phyloP scores from a whole-genome alignment of 2,329 filamentous ascomycete genomes.

The Epicoccum nigrum region DNA sequence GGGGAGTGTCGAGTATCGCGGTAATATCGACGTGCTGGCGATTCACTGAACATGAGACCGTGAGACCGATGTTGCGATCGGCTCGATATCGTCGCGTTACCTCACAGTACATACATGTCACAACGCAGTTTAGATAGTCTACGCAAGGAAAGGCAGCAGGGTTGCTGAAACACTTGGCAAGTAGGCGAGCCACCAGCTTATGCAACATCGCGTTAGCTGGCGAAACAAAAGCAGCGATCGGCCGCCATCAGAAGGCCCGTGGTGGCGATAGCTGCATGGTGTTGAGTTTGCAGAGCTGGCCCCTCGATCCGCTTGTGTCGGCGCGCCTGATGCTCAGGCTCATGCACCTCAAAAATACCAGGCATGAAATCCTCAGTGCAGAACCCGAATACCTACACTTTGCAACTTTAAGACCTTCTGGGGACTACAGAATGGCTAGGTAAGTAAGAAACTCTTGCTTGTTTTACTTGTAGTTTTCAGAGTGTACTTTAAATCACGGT shows the following conservation, averaged over 20 bases:
- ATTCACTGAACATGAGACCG: neutral
- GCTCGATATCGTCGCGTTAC: constrained; percentile 3
- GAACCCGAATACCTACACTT: too few relatives aligned
- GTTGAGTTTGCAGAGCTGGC: constrained; percentile 34
- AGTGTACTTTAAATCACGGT: too few relatives aligned
- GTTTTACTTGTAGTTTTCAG: too few relatives aligned
- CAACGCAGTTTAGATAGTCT: neutral
- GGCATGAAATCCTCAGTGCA: too few relatives aligned
- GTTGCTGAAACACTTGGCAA: constrained; percentile 12
- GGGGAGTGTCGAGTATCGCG: constrained; percentile 1
- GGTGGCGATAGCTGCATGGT: constrained; percentile 39
- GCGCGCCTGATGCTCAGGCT: constrained; percentile 2
- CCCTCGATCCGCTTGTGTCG: constrained; percentile 10
- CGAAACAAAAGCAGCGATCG: constrained; percentile 27
- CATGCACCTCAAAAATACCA: too few relatives aligned
- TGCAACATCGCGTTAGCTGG: constrained; percentile 25
- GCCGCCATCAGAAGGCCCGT: constrained; percentile 23
- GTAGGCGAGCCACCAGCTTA: constrained; percentile 21
- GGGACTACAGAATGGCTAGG: too few relatives aligned
- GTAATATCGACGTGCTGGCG: constrained; percentile 6
- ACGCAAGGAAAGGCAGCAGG: constrained; percentile 13
- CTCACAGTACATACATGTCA: constrained; percentile 1
- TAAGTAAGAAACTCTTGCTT: too few relatives aligned
- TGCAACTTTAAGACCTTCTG: too few relatives aligned
- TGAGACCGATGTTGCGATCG: constrained; percentile 4